Conservation (phyloP, 1,284 basidiomycete genomes). For the Ustilago crameri region DNA sequence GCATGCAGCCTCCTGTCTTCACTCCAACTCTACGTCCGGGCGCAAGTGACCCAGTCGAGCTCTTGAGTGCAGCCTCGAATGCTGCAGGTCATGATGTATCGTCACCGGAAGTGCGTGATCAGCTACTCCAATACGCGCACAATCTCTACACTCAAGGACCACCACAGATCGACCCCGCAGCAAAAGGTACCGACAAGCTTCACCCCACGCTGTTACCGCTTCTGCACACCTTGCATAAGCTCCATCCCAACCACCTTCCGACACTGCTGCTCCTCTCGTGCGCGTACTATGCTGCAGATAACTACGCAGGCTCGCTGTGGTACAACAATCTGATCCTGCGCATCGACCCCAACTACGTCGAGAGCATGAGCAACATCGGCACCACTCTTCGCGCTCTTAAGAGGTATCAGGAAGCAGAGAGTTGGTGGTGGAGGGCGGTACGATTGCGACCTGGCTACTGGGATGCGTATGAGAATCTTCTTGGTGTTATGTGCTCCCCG, state of each 20-base stretch:
- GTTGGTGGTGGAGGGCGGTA: constrained; percentile 72
- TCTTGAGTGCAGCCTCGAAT: constrained; percentile 52
- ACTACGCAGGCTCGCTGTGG: constrained; percentile 63
- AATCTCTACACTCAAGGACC: constrained; percentile 55
- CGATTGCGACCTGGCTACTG: constrained; percentile 70
- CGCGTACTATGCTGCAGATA: constrained; percentile 62
- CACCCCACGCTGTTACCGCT: constrained; percentile 63
- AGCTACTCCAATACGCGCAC: constrained; percentile 65
- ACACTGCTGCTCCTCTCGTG: constrained; percentile 64
- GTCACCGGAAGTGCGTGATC: constrained; percentile 58
- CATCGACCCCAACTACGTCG: constrained; percentile 70
- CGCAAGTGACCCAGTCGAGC: constrained; percentile 58
- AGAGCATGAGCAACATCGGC: constrained; percentile 71
- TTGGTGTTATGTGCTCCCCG: constrained; percentile 70
- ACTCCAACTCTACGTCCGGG: constrained; percentile 29
- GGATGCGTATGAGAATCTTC: constrained; percentile 70
- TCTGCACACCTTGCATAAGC: constrained; percentile 60
- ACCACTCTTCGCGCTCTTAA: constrained; percentile 71
- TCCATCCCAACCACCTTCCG: constrained; percentile 60
- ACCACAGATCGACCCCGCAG: constrained; percentile 11
- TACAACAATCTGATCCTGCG: constrained; percentile 68
- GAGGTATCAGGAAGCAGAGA: constrained; percentile 69
- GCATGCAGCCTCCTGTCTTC: constrained; percentile 33
- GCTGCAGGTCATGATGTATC: constrained; percentile 49
- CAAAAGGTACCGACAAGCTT: constrained; percentile 42